Conservation (phyloP, 768 basidiomycete genomes). For the Lepiota venenata region DNA sequence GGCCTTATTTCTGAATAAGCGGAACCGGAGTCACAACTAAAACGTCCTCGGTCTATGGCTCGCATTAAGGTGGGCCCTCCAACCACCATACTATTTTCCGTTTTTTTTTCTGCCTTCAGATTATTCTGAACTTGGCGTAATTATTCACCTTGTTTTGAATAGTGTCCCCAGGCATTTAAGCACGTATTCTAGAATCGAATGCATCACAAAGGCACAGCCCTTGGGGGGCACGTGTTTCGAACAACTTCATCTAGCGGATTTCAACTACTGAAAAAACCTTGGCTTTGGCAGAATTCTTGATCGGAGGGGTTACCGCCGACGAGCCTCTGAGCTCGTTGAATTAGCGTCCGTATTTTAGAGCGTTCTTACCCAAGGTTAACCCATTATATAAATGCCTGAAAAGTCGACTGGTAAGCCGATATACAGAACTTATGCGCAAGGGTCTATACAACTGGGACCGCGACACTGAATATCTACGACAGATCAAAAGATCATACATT, state of each 20-base stretch:
- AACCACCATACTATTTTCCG: conserved; percentile 75
- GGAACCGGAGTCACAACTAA: no score
- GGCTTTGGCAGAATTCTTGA: conserved; percentile 67
- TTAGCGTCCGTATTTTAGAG: conserved; percentile 71
- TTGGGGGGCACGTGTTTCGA: conserved; percentile 76
- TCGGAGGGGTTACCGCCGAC: conserved; percentile 47
- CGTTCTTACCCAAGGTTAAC: conserved; percentile 71
- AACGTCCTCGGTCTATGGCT: conserved; percentile 71
- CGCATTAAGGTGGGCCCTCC: conserved; percentile 67
- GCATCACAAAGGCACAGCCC: conserved; percentile 76
- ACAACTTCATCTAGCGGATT: conserved; percentile 78
- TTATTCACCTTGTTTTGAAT: no score
- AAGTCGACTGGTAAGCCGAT: conserved; percentile 14
- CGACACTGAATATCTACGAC: conserved; percentile 60
- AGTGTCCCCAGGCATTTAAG: background rate
- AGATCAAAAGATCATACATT: conserved; percentile 48
- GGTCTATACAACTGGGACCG: conserved; percentile 33
- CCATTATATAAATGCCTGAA: background rate
- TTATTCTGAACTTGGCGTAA: conserved; percentile 87
- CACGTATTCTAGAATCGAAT: conserved; percentile 56
- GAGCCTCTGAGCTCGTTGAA: conserved; percentile 66
- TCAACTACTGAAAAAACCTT: conserved; percentile 76
- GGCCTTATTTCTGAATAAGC: no score
- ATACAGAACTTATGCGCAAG: conserved; percentile 54
- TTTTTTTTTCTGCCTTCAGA: conserved; percentile 82